Evolutionary conservation across 2,329 filamentous ascomycete species (phyloP).

Genomic region (Calonectria pseudoreteaudii): DNA sequence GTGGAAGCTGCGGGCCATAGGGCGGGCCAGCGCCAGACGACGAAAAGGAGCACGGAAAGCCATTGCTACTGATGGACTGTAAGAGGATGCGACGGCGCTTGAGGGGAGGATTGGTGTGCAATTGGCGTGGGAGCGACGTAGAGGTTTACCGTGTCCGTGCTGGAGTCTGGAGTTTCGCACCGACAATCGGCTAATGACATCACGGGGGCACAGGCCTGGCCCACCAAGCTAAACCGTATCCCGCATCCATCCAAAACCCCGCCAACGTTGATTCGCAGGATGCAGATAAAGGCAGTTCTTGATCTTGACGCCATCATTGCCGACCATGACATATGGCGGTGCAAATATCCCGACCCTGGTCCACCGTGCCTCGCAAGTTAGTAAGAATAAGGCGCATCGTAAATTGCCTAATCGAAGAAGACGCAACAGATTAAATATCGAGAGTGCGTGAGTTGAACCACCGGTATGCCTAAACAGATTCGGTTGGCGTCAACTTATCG

Average conservation of each 20-base stretch:
- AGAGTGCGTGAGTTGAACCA: not conserved
- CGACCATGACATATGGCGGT: not conserved
- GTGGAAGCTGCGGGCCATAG: conserved; percentile 68
- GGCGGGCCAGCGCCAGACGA: conserved; percentile 46
- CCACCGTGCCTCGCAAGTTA: not conserved
- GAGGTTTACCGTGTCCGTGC: not conserved
- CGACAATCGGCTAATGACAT: conserved; percentile 38
- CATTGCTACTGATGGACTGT: conserved; percentile 42
- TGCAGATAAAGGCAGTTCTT: not conserved
- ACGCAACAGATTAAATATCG: not conserved
- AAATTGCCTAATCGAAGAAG: not conserved
- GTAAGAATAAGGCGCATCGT: not conserved
- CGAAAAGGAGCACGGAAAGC: conserved; percentile 52
- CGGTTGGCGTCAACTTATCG: too few relatives aligned
- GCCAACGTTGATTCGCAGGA: not conserved
- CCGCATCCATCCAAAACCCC: conserved; percentile 9
- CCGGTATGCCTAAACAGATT: not conserved
- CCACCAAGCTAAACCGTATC: conserved; percentile 20
- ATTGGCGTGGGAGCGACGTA: conserved; percentile 22
- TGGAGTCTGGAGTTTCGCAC: conserved; percentile 7
- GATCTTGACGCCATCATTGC: not conserved
- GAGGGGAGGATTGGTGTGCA: conserved; percentile 17
- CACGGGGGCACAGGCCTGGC: conserved; percentile 24
- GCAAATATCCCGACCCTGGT: not conserved
- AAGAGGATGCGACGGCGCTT: conserved; percentile 13